Evolutionary conservation across 345 rosid genomes (phyloP), one percentile per base, ranked within the genome.

Genomic region (Lumnitzera racemosa): DNA sequence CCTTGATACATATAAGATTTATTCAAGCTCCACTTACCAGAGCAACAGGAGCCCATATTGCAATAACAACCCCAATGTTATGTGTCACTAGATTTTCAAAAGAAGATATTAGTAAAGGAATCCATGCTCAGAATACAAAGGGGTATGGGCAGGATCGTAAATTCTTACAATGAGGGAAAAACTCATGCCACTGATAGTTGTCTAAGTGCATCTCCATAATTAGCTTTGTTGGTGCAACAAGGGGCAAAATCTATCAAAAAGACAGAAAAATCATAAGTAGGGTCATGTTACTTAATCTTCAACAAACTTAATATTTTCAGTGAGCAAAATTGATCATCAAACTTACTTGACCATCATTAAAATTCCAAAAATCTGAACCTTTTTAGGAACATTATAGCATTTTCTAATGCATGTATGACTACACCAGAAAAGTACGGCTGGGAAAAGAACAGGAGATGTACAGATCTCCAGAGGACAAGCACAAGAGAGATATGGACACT

Each of bases 41-140:
- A 63, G 85, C 76, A 64, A 94, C 68, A 23, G 97, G 99, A 64
- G 92, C 81, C 97, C 99, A 94, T 73, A 94, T 82, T 49, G 97
- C 87, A 75, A 94, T 83, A 13, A 94, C 74, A 36, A 90, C 89
- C 47, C 96, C 96, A 51, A 86, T 78, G 78, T 94, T 94, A 70
- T 79, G 74, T 62, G 86, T 76, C 58, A 69, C 97, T 90, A 67
- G 76, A 85, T 59, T 55, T 52, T 73, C 49, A 65, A 75, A 51
- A 67, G 68, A 23, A 46, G 27, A 9, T 55, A 12, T 74, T 61
- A 63, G 76, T 56, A 61, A 31, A 56, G 15, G 61, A 61, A 56
- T 23, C 47, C 59, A 3, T 29, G 23, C 47, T 6, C 11, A 15
- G 48, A 70, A 16, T 16, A 29, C 57, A 41, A 11, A 58, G 36